A percentile compares a stretch with the other conserved stretches of the same genome.
phyloP scores from a whole-genome alignment of 2,329 filamentous ascomycete species.

The Chrysosporium keratinophilum region DNA sequence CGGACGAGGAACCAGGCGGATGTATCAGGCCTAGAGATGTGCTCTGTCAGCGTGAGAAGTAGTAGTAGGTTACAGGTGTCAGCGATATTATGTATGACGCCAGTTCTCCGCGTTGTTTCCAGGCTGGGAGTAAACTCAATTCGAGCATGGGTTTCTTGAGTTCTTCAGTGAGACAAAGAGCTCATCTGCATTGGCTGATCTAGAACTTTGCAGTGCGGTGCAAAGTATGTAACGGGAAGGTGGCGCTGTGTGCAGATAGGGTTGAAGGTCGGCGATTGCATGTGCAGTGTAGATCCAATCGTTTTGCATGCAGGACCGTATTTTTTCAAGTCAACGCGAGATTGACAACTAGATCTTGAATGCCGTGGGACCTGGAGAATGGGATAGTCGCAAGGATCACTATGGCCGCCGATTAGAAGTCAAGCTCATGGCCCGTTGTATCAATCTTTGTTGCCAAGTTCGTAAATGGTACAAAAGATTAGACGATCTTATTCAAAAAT shows the following conservation, averaged over 20 bases:
- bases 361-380: too few relatives aligned
- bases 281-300: neutral
- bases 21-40: too few relatives aligned
- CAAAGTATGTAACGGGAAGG: neutral
- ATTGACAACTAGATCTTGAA: too few relatives aligned
- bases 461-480: too few relatives aligned
- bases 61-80: neutral
- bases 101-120: neutral
- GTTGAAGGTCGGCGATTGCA: neutral
- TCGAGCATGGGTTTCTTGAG: neutral
- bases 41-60: too few relatives aligned
- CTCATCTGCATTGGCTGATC: neutral
- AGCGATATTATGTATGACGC: neutral
- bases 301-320: neutral
- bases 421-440: too few relatives aligned
- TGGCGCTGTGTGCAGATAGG: neutral
- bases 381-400: too few relatives aligned
- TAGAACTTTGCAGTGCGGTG: neutral
- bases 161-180: neutral
- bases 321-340: neutral
- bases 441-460: too few relatives aligned
- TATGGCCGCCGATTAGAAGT: too few relatives aligned
- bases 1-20: too few relatives aligned
- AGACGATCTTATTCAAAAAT: too few relatives aligned
- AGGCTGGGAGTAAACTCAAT: neutral